A percentile compares a stretch with the other conserved stretches of the same genome.
Conservation (phyloP, 768 basidiomycete species). For the Mycena haematopus region DNA sequence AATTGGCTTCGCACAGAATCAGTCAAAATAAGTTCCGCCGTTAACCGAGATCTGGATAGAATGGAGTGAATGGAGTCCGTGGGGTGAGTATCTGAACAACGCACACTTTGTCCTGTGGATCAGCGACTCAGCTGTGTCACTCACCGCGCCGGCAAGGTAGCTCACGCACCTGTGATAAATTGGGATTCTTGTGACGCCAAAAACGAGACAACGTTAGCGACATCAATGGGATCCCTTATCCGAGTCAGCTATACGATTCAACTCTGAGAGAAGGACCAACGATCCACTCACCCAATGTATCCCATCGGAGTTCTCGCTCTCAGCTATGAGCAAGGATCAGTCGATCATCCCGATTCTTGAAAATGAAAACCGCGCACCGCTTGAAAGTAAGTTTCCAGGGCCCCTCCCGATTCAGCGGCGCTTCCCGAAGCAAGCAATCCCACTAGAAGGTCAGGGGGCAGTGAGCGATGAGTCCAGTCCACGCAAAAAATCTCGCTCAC, state of each 20-base stretch:
- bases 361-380: not conserved
- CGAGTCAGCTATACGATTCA: constrained; percentile 7
- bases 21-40: constrained; percentile 23
- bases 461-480: not conserved
- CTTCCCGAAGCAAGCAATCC: constrained; percentile 10
- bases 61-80: not conserved
- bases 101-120: constrained; percentile 21
- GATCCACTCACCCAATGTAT: constrained; percentile 3
- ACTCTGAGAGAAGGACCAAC: not conserved
- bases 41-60: constrained; percentile 22
- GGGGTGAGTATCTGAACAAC: not conserved
- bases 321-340: constrained; percentile 10
- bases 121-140: not conserved
- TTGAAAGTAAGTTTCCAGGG: not conserved
- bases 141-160: not conserved
- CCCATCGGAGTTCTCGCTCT: constrained; percentile 15
- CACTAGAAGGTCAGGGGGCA: not conserved
- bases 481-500: not conserved
- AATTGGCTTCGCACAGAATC: not conserved
- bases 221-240: constrained; percentile 24
- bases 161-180: constrained; percentile 37
- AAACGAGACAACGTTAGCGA: constrained; percentile 41
- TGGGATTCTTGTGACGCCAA: constrained; percentile 39
- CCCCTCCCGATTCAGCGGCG: constrained; percentile 2
- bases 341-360: not conserved